phyloP scores from a whole-genome alignment of 305 asterid species.

The Fraxinus dipetala region DNA sequence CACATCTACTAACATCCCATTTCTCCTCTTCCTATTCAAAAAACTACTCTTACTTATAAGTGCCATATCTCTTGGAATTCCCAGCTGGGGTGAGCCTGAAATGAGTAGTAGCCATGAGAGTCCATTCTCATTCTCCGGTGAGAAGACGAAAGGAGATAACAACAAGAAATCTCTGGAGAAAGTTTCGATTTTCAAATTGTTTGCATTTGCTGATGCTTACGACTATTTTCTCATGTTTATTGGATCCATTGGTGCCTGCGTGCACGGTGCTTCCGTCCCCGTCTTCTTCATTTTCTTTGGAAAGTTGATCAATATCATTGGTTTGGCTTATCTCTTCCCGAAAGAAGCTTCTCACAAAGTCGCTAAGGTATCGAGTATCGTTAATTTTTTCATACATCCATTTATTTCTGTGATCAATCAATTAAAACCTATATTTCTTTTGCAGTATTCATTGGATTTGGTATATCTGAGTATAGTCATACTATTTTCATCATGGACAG shows the following conservation, averaged over 20 bases:
- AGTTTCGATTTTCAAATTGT: slow-evolving; percentile 54
- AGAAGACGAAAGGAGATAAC: background rate
- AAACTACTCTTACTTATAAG: background rate
- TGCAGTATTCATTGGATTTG: slow-evolving; percentile 94
- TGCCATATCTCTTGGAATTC: background rate
- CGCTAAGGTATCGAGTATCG: slow-evolving; percentile 45
- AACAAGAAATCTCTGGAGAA: slow-evolving; percentile 21
- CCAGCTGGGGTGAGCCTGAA: background rate
- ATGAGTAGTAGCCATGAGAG: slow-evolving; percentile 1
- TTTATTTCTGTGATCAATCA: background rate
- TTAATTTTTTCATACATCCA: background rate
- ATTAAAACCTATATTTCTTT: background rate
- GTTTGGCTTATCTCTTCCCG: slow-evolving; percentile 84
- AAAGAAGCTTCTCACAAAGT: slow-evolving; percentile 74
- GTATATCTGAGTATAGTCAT: slow-evolving; percentile 82
- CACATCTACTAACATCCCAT: background rate
- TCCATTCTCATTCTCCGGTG: slow-evolving; percentile 1
- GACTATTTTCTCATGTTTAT: slow-evolving; percentile 68
- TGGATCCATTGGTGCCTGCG: slow-evolving; percentile 79
- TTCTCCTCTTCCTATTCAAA: background rate
- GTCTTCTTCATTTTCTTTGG: slow-evolving; percentile 95
- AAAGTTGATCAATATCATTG: slow-evolving; percentile 75
- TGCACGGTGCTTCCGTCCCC: slow-evolving; percentile 95
- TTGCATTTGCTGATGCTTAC: slow-evolving; percentile 67
- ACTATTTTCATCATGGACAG: slow-evolving; percentile 88